Percentiles rank a stretch among this genome's conserved stretches.
Evolutionary conservation across 192 early-diverging fungal genomes (phyloP).

Genomic region (Haplosporangium gracile): DNA sequence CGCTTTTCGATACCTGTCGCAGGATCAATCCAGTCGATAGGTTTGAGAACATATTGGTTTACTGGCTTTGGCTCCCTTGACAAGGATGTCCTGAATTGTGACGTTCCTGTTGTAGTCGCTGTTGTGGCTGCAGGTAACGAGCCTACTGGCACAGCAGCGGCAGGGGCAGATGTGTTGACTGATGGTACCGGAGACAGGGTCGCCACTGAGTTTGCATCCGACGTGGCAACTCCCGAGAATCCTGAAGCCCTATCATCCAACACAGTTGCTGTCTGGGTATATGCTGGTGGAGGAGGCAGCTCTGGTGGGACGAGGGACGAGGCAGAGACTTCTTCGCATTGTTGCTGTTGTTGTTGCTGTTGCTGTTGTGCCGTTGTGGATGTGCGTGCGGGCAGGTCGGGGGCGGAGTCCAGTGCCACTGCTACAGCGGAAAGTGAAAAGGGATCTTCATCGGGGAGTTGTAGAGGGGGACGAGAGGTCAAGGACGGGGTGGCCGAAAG

Average conservation of each 20-base stretch:
- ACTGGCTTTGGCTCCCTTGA: constrained; percentile 10
- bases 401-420: background rate
- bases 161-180: background rate
- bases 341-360: background rate
- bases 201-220: constrained; percentile 1
- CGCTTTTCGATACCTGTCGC: constrained; percentile 57
- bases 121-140: background rate
- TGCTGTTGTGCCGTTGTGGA: background rate
- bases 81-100: constrained; percentile 2
- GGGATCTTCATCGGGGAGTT: constrained; percentile 21
- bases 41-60: constrained; percentile 79
- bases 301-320: constrained; percentile 18
- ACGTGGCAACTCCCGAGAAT: background rate
- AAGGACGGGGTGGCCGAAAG: background rate
- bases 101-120: background rate
- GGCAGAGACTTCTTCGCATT: background rate
- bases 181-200: background rate
- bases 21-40: constrained; percentile 74
- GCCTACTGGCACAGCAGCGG: background rate
- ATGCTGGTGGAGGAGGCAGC: constrained; percentile 36
- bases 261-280: constrained; percentile 1
- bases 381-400: background rate
- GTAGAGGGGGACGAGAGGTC: background rate
- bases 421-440: constrained; percentile 26
- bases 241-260: constrained; percentile 4